Percentiles rank a stretch among this genome's conserved stretches.
Conservation (phyloP, 306 rosid genomes). For the Vigna nakashimae region DNA sequence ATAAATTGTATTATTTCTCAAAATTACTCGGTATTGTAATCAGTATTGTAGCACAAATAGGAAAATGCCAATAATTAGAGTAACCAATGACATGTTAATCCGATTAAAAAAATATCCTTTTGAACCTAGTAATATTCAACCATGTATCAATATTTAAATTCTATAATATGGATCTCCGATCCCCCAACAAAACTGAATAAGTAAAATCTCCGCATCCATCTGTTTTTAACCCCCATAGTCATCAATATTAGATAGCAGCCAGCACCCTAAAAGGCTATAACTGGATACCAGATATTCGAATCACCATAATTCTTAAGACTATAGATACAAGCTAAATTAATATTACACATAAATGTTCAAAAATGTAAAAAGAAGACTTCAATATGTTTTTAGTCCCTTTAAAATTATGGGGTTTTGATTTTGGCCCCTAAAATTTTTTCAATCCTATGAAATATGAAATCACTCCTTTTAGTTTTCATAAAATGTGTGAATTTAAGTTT, state of each 20-base stretch:
- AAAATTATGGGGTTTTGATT: too few species aligned
- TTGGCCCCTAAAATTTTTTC: too few species aligned
- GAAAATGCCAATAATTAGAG: not conserved
- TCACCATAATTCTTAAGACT: not conserved
- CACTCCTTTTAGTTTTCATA: too few species aligned
- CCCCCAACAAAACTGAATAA: not conserved
- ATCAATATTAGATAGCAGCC: not conserved
- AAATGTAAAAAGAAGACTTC: too few species aligned
- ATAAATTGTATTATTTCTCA: not conserved
- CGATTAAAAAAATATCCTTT: not conserved
- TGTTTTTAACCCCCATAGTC: too few species aligned
- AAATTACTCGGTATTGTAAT: not conserved
- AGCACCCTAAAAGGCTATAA: not conserved
- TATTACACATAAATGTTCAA: not conserved
- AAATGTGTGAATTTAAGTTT: too few species aligned
- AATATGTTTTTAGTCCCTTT: too few species aligned
- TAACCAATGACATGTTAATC: not conserved
- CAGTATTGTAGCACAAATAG: not conserved
- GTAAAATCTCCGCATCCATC: not conserved
- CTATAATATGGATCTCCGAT: not conserved
- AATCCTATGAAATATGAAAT: too few species aligned
- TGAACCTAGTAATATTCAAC: not conserved
- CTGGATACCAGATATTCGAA: not conserved
- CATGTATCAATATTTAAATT: not conserved
- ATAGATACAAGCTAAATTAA: too few species aligned